Evolutionary conservation across 2,329 filamentous ascomycete species (phyloP).

Genomic region (Emericellopsis atlantica): DNA sequence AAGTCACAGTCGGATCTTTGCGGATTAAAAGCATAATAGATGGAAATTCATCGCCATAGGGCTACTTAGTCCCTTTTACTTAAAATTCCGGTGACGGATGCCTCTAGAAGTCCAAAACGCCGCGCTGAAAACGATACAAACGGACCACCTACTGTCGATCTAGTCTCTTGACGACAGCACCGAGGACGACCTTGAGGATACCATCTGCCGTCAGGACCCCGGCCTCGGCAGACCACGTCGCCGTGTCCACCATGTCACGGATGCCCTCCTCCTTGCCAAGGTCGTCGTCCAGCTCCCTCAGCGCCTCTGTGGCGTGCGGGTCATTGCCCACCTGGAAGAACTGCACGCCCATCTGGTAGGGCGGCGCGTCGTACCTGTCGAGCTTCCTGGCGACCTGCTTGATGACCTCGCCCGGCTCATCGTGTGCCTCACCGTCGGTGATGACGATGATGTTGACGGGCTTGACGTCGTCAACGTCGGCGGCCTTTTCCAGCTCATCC

Average conservation of each 20-base stretch:
- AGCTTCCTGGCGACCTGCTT: constrained; percentile 56
- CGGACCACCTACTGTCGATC: constrained; percentile 11
- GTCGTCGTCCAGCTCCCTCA: constrained; percentile 65
- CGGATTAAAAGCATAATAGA: no score
- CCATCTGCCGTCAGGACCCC: constrained; percentile 48
- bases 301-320: constrained; percentile 44
- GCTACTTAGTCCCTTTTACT: no score
- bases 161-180: constrained; percentile 48
- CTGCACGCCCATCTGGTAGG: constrained; percentile 81
- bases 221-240: constrained; percentile 51
- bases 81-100: no score
- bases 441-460: constrained; percentile 88
- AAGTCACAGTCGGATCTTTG: no score
- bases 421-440: constrained; percentile 73
- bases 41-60: no score
- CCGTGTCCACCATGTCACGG: constrained; percentile 86
- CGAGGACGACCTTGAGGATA: constrained; percentile 74
- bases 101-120: no score
- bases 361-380: constrained; percentile 54
- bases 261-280: constrained; percentile 40
- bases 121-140: no score
- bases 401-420: constrained; percentile 65
- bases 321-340: constrained; percentile 92
- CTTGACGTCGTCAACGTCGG: constrained; percentile 39
- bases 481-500: constrained; percentile 20